Percentiles rank a stretch among this genome's conserved stretches.
Conservation (phyloP, 768 basidiomycete species). For the Sistotremastrum suecicum region DNA sequence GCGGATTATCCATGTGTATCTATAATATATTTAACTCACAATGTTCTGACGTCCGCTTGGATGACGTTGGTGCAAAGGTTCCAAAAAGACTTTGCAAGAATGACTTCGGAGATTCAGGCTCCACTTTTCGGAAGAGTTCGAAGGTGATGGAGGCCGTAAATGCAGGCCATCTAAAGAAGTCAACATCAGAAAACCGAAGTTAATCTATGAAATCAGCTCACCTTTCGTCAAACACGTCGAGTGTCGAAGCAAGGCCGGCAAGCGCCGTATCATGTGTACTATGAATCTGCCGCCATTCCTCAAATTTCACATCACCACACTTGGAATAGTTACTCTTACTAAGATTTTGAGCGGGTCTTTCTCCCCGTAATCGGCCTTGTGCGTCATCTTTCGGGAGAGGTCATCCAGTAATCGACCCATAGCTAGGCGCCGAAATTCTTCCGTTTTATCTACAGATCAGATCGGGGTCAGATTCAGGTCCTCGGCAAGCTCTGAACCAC, state of each 20-base stretch:
- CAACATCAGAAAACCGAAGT: neutral
- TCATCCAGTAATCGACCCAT: conserved; percentile 66
- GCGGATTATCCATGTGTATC: no score
- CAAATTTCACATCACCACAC: conserved; percentile 8
- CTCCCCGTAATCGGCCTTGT: conserved; percentile 31
- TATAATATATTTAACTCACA: neutral
- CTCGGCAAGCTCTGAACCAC: conserved; percentile 8
- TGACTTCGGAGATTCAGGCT: conserved; percentile 6
- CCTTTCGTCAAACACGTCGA: conserved; percentile 64
- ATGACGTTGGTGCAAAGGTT: neutral
- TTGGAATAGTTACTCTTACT: conserved; percentile 19
- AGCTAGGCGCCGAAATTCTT: conserved; percentile 61
- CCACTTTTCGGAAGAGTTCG: conserved; percentile 45
- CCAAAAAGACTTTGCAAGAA: conserved; percentile 29
- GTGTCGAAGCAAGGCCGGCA: conserved; percentile 45
- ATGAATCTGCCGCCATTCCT: conserved; percentile 16
- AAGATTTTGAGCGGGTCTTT: conserved; percentile 46
- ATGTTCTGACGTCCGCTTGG: neutral
- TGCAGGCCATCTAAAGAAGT: conserved; percentile 47
- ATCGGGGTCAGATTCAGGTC: conserved; percentile 4
- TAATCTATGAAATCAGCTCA: conserved; percentile 16
- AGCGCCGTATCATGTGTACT: conserved; percentile 62
- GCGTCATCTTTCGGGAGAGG: conserved; percentile 45
- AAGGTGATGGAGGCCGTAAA: conserved; percentile 65
- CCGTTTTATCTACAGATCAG: conserved; percentile 41